Evolutionary conservation across 2,329 filamentous ascomycete genomes (phyloP).

Genomic region (Nemania sp.): DNA sequence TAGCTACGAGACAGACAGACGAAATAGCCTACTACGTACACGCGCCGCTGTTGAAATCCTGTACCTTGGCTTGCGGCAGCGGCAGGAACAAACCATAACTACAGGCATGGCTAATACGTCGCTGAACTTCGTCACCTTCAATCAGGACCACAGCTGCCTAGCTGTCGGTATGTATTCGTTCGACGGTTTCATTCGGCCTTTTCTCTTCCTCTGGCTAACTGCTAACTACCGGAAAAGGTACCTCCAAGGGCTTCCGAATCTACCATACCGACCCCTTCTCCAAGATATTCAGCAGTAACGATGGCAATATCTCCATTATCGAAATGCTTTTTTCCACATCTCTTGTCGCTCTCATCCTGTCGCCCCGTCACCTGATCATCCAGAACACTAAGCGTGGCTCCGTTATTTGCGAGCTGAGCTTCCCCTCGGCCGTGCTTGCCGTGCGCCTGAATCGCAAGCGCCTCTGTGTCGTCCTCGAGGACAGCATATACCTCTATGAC

Average conservation of each 20-base stretch:
- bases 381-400: constrained; percentile 88
- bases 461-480: constrained; percentile 89
- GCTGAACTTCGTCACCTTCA: constrained; percentile 98
- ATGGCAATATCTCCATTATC: constrained; percentile 92
- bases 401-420: constrained; percentile 97
- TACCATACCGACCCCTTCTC: constrained; percentile 96
- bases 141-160: constrained; percentile 97
- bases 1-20: too few relatives aligned
- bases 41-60: background rate
- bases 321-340: constrained; percentile 99
- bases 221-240: constrained; percentile 57
- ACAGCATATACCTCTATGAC: constrained; percentile 97
- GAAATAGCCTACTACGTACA: background rate
- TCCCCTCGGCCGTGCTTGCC: constrained; percentile 92
- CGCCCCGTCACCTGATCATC: constrained; percentile 88
- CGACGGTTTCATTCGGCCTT: background rate
- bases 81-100: too few relatives aligned
- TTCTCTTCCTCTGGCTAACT: constrained; percentile 1
- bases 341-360: constrained; percentile 88
- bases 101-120: constrained; percentile 64
- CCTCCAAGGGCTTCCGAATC: constrained; percentile 90
- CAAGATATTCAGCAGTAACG: constrained; percentile 91
- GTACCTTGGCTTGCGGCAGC: too few relatives aligned
- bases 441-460: constrained; percentile 94
- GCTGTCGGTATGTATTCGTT: constrained; percentile 73